A percentile compares a stretch with the other conserved stretches of the same genome.
Conservation (phyloP, 2,329 filamentous ascomycete genomes). For the Orbilia quercus region DNA sequence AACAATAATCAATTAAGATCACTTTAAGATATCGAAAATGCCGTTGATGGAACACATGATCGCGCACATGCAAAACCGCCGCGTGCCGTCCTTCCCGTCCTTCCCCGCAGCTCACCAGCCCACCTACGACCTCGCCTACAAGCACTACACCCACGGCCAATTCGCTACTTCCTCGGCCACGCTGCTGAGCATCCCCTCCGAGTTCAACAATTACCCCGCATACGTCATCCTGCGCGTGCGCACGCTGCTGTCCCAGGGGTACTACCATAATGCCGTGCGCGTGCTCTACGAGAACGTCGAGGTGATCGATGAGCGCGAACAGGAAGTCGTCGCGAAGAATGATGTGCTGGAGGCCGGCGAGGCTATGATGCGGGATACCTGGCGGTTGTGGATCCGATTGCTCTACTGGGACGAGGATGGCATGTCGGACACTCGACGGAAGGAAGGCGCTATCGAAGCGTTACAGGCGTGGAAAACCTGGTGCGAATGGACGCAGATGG, state of each 20-base stretch:
- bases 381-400: constrained; percentile 47
- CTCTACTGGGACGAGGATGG: constrained; percentile 53
- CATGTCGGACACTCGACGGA: constrained; percentile 32
- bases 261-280: constrained; percentile 46
- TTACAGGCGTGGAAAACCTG: constrained; percentile 46
- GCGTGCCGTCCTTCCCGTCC: constrained; percentile 43
- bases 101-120: constrained; percentile 44
- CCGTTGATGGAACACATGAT: constrained; percentile 55
- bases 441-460: constrained; percentile 30
- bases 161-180: constrained; percentile 51
- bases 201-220: constrained; percentile 44
- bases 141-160: constrained; percentile 51
- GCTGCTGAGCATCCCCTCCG: constrained; percentile 43
- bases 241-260: constrained; percentile 46
- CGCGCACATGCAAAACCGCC: constrained; percentile 54
- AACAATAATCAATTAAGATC: background rate
- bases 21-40: constrained; percentile 5
- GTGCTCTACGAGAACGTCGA: constrained; percentile 50
- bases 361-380: constrained; percentile 54
- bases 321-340: constrained; percentile 14
- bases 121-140: constrained; percentile 31
- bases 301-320: constrained; percentile 40
- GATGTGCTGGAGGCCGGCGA: constrained; percentile 38
- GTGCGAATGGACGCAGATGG: constrained; percentile 54
- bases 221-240: constrained; percentile 48